phyloP scores from a whole-genome alignment of 1,284 basidiomycete species.

The Earliella scabrosa region DNA sequence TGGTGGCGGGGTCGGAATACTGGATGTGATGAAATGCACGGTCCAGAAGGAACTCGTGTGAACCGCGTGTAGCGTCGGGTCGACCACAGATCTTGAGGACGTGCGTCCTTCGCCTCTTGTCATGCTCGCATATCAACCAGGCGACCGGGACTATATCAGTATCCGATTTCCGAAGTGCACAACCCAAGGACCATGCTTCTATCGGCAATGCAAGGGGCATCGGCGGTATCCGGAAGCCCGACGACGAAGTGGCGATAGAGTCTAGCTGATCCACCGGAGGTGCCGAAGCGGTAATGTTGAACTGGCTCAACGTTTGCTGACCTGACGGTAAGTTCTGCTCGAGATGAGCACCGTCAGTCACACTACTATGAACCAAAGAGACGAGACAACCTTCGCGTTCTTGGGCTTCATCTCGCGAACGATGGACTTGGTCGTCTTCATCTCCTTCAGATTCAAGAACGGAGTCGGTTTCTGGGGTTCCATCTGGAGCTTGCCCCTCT shows the following conservation, averaged over 20 bases:
- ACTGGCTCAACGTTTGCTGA: not conserved
- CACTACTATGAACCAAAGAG: not conserved
- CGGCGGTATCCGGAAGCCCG: conserved; percentile 13
- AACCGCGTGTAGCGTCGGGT: not conserved
- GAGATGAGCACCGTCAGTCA: no score
- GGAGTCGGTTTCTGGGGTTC: not conserved
- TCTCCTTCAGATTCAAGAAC: conserved; percentile 8
- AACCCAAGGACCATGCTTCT: conserved; percentile 17
- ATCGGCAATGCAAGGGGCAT: conserved; percentile 7
- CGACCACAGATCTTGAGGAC: not conserved
- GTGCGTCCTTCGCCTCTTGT: not conserved
- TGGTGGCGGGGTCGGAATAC: not conserved
- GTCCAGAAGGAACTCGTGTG: conserved; percentile 1
- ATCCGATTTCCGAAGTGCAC: conserved; percentile 1
- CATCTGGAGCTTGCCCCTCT: no score
- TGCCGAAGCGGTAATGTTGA: not conserved
- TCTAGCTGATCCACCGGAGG: conserved; percentile 4
- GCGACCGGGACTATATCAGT: not conserved
- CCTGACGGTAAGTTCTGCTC: not conserved
- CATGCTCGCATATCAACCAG: conserved; percentile 12
- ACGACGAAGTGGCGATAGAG: conserved; percentile 5
- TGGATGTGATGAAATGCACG: conserved; percentile 11
- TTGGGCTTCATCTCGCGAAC: conserved; percentile 15
- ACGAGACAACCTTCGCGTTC: conserved; percentile 7
- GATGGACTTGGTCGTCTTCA: not conserved